These are phyloP conservation scores for Diaporthe sp. DNA, from an alignment of 2,329 filamentous ascomycete genomes.

Conservation along the genomic window DNA sequence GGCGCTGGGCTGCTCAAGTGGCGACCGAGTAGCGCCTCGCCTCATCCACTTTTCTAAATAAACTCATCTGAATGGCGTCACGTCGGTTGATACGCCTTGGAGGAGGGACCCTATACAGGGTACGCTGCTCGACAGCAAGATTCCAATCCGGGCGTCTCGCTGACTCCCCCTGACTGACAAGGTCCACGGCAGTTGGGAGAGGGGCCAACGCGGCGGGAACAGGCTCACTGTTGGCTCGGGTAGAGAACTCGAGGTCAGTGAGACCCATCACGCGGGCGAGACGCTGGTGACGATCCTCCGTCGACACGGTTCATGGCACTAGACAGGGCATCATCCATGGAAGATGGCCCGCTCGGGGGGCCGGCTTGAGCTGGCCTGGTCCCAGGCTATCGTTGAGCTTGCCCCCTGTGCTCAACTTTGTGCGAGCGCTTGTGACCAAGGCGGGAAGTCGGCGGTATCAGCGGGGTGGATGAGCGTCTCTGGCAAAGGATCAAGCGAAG, in stretches of 20 bases:
- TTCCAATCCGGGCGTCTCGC: constrained; percentile 28
- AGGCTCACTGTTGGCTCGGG: constrained; percentile 5
- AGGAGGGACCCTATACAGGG: not conserved
- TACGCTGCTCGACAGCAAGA: not conserved
- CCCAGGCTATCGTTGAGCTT: not conserved
- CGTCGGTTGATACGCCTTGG: not conserved
- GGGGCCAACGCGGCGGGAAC: constrained; percentile 23
- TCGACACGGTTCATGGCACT: not conserved
- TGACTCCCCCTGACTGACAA: constrained; percentile 30
- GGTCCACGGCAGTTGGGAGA: constrained; percentile 31
- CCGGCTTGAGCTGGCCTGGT: not conserved
- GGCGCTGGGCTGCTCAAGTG: not conserved
- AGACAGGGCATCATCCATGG: constrained; percentile 6
- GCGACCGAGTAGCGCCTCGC: constrained; percentile 11
- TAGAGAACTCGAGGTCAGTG: not conserved
- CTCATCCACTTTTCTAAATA: constrained; percentile 17
- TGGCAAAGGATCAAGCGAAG: not conserved
- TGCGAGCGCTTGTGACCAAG: not conserved
- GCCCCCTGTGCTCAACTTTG: not conserved
- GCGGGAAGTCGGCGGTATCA: not conserved
- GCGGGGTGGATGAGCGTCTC: not conserved
- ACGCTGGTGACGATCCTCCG: constrained; percentile 25
- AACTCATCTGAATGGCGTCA: not conserved
- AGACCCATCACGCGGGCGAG: constrained; percentile 4
- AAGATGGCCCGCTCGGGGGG: not conserved